Evolutionary conservation across 2,329 filamentous ascomycete species (phyloP), one percentile per base, ranked within the genome.

Genomic region (Aureobasidium sp.): DNA sequence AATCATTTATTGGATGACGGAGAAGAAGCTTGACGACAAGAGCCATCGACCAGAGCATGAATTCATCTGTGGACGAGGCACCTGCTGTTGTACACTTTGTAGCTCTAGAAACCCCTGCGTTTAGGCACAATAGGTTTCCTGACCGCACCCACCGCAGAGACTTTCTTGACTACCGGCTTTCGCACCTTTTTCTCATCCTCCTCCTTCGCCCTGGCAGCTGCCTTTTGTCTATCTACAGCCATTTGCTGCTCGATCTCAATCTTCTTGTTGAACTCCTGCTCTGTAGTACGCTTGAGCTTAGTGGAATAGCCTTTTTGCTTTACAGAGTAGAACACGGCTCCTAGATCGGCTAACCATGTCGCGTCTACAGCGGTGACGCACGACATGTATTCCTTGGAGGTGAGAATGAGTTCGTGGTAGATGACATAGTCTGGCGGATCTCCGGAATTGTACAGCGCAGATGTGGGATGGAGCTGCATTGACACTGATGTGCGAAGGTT

Each of bases 281-380:
- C 91, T 0, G 86, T 91, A 42, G 95, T 81, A 51, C 88, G 80
- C 70, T 90, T 91, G 63, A 95, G 87, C 22, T 88, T 79, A 11
- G 85, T 83, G 12, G 88, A 95, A 66, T 95, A 98, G 1, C 91
- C 93, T 71, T 98, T 98, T 71, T 97, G 91, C 72, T 95, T 96
- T 65, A 98, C 80, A 1, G 86, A 93, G 70, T 97, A 98, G 69
- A 98, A 98, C 0, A 98, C 93, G 1, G 90, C 93, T 29, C 94
- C 93, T 5, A 98, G 76, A 66, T 98, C 93, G 6, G 93, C 93
- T 35, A 98, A 80, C 93, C 93, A 98, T 66, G 94, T 89, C 49
- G 93, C 91, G 67, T 98, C 93, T 1, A 98, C 93, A 1, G 89
- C 83, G 4, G 93, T 98, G 8, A 98, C 93, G 4, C 89, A 95